Conservation (phyloP, 352 stramenopile species). For the Lagenidium giganteum region DNA sequence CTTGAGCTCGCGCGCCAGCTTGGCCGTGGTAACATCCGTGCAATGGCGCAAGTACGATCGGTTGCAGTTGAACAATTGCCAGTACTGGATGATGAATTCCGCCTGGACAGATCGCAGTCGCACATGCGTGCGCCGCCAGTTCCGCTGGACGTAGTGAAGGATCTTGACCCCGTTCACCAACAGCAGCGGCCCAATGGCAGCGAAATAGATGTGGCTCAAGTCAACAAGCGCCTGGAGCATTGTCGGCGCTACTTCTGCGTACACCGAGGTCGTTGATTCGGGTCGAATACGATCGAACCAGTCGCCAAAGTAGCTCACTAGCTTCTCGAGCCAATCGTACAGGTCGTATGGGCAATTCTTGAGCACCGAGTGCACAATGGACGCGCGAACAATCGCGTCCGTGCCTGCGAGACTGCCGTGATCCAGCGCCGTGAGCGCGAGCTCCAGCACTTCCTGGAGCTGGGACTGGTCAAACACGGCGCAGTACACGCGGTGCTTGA, state of each 20-base stretch:
- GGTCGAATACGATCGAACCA: conserved; percentile 43
- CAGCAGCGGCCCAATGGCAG: no score
- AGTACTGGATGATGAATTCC: no score
- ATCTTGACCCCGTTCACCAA: no score
- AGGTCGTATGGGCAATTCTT: conserved; percentile 62
- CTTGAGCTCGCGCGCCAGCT: no score
- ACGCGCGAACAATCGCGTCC: conserved; percentile 18
- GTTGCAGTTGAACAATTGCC: no score
- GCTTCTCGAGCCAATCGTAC: conserved; percentile 26
- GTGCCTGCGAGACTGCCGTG: conserved; percentile 14
- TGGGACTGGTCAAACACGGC: conserved; percentile 43
- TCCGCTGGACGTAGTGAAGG: no score
- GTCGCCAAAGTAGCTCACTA: conserved; percentile 35
- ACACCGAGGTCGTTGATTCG: neutral
- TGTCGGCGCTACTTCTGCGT: neutral
- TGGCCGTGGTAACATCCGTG: no score
- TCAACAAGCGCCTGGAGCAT: no score
- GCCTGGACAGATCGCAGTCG: no score
- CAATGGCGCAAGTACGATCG: no score
- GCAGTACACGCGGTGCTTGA: conserved; percentile 66
- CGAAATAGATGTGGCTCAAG: neutral
- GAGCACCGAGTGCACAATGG: conserved; percentile 39
- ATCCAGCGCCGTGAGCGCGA: conserved; percentile 48
- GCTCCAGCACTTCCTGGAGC: conserved; percentile 47
- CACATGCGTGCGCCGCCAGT: no score